phyloP scores from a whole-genome alignment of 176 grass and related monocot genomes.

The Avena eriantha region DNA sequence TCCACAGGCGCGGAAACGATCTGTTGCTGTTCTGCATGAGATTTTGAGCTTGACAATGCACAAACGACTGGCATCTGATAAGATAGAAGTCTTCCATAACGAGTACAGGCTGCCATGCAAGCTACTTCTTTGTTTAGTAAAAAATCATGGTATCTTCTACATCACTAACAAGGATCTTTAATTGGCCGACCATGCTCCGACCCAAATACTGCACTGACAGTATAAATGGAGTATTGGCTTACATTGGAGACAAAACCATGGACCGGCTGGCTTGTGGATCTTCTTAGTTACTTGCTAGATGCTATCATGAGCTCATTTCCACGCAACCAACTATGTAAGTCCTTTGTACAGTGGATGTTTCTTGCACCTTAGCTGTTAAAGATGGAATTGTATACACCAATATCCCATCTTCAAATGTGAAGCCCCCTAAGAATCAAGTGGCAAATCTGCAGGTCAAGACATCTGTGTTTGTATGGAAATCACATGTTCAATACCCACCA shows the following conservation, averaged over 20 bases:
- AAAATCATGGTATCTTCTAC: constrained; percentile 95
- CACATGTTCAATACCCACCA: constrained; percentile 9
- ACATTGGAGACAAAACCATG: constrained; percentile 13
- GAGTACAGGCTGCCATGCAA: constrained; percentile 78
- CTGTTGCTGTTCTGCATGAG: constrained; percentile 79
- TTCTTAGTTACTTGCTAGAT: constrained; percentile 31
- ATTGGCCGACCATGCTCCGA: constrained; percentile 59
- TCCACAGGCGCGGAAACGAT: constrained; percentile 74
- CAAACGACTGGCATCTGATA: constrained; percentile 78
- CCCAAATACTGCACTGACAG: constrained; percentile 40
- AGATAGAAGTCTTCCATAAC: constrained; percentile 80
- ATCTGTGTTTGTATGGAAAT: constrained; percentile 11
- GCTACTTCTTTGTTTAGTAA: constrained; percentile 80
- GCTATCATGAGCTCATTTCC: constrained; percentile 25
- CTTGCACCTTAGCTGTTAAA: constrained; percentile 24
- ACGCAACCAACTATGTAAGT: neutral
- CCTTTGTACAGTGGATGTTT: constrained; percentile 9
- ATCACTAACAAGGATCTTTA: constrained; percentile 92
- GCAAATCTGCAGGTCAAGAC: neutral
- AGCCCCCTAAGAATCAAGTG: constrained; percentile 6
- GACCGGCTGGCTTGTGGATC: neutral
- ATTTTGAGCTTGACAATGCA: constrained; percentile 85
- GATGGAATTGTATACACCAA: constrained; percentile 6
- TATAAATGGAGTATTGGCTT: constrained; percentile 36
- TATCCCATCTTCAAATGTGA: constrained; percentile 19